phyloP scores from a whole-genome alignment of 495 filamentous ascomycete genomes.

The Xylaria scruposa region DNA sequence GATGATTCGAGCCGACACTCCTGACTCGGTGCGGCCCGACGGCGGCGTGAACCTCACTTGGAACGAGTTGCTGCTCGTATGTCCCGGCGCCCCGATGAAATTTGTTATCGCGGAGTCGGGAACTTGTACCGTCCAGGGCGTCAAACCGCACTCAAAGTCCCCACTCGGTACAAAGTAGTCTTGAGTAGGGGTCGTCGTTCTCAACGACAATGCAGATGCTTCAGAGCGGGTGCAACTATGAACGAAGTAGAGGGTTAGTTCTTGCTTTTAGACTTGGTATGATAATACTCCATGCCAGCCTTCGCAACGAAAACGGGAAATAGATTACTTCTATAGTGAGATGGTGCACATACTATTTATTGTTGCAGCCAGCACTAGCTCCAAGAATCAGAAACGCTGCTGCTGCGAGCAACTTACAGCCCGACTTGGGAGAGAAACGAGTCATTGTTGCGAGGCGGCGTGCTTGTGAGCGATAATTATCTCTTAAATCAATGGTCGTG shows the following conservation, averaged over 20 bases:
- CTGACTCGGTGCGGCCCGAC: background rate
- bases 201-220: background rate
- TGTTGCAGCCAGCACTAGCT: background rate
- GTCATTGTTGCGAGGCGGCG: background rate
- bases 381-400: background rate
- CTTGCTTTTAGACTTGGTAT: background rate
- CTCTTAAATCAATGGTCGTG: background rate
- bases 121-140: constrained; percentile 31
- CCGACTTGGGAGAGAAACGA: background rate
- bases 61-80: constrained; percentile 16
- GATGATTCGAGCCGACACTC: constrained; percentile 5
- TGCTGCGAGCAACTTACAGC: background rate
- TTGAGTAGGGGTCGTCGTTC: constrained; percentile 29
- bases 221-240: background rate
- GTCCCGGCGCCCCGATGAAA: constrained; percentile 12
- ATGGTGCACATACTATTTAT: background rate
- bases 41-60: constrained; percentile 4
- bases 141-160: constrained; percentile 35
- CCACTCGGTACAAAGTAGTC: constrained; percentile 28
- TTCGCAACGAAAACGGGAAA: background rate
- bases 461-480: background rate
- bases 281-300: background rate
- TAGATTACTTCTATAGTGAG: too few relatives aligned
- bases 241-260: background rate
- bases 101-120: constrained; percentile 25